These are phyloP conservation scores for Metschnikowia anglica DNA, from an alignment of 805 yeast species.

Conservation along the genomic window DNA sequence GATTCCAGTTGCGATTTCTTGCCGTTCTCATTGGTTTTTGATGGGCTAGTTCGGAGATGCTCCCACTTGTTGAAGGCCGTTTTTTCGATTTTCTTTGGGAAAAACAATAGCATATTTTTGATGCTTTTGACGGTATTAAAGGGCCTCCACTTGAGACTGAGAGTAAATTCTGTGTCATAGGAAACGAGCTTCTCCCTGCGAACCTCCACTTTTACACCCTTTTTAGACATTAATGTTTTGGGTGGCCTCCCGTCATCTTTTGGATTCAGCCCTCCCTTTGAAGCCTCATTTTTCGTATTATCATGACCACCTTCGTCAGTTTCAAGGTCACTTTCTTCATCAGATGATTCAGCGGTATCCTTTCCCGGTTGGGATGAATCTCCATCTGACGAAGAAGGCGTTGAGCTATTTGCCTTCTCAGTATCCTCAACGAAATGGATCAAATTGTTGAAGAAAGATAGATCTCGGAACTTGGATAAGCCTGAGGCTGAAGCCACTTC, in stretches of 20 bases:
- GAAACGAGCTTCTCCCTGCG: constrained; percentile 4
- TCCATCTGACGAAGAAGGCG: too few relatives aligned
- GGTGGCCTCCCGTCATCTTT: not conserved
- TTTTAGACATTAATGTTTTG: constrained; percentile 2
- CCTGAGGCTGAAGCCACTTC: constrained; percentile 2
- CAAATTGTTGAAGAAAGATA: constrained; percentile 11
- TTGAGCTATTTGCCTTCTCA: not conserved
- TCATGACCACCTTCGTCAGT: not conserved
- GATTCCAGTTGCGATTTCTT: not conserved
- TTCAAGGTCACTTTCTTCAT: not conserved
- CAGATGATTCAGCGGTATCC: not conserved
- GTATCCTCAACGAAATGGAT: constrained; percentile 9
- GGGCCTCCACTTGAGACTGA: constrained; percentile 17
- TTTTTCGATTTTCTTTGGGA: constrained; percentile 10
- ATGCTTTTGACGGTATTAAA: constrained; percentile 11
- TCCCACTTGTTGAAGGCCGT: constrained; percentile 9
- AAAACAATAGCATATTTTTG: constrained; percentile 12
- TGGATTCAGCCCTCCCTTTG: not conserved
- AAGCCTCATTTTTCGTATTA: not conserved
- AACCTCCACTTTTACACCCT: constrained; percentile 8
- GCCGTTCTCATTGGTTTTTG: not conserved
- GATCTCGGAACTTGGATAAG: constrained; percentile 8
- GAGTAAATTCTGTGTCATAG: constrained; percentile 13
- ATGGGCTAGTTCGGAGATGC: constrained; percentile 2
- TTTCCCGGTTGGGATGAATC: not conserved